phyloP scores from a whole-genome alignment of 2,329 filamentous ascomycete genomes.

The Pseudocercospora fijiensis region DNA sequence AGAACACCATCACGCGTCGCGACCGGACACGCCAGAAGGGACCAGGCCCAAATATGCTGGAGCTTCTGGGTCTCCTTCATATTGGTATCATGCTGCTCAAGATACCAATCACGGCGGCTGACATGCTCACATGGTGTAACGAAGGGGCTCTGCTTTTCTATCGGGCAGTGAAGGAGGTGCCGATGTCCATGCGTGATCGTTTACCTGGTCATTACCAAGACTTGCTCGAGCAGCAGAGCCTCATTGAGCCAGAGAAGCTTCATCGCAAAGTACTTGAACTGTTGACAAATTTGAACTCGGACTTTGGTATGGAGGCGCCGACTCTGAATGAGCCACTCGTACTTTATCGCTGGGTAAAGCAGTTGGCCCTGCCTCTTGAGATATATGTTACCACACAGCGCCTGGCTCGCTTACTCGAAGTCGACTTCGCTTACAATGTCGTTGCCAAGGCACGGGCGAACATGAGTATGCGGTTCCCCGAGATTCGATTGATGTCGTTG shows the following conservation, averaged over 20 bases:
- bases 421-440: conserved; percentile 57
- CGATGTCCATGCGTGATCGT: conserved; percentile 63
- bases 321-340: conserved; percentile 68
- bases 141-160: conserved; percentile 70
- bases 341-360: conserved; percentile 67
- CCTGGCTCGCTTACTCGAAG: conserved; percentile 53
- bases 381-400: conserved; percentile 60
- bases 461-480: conserved; percentile 64
- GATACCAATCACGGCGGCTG: conserved; percentile 71
- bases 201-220: conserved; percentile 62
- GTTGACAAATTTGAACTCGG: conserved; percentile 61
- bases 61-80: conserved; percentile 77
- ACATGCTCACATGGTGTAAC: conserved; percentile 67
- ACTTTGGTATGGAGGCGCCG: conserved; percentile 71
- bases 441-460: conserved; percentile 37
- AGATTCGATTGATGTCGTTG: conserved; percentile 68
- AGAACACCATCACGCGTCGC: conserved; percentile 36
- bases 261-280: conserved; percentile 64
- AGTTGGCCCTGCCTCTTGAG: conserved; percentile 73
- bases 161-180: conserved; percentile 58
- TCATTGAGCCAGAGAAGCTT: conserved; percentile 56
- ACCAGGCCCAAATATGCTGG: conserved; percentile 64
- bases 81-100: conserved; percentile 72
- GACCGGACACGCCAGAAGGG: conserved; percentile 43
- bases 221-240: conserved; percentile 55